A percentile compares a stretch with the other conserved stretches of the same genome.
phyloP scores from a whole-genome alignment of 2,329 filamentous ascomycete species.

The Colletotrichum kahawae region DNA sequence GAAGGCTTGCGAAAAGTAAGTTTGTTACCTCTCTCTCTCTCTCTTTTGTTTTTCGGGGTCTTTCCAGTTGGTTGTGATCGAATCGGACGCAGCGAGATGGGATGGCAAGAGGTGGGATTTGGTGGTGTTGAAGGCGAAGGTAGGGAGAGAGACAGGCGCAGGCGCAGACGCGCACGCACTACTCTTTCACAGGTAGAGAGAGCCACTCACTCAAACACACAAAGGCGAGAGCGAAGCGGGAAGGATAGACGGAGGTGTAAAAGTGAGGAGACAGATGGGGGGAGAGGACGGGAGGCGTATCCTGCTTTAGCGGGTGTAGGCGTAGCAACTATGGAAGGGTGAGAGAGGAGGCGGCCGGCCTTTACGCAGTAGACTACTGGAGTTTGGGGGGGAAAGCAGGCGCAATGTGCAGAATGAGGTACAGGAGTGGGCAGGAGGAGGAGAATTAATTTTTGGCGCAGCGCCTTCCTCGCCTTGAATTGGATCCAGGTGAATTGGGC shows the following conservation, averaged over 20 bases:
- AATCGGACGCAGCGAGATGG: constrained; percentile 19
- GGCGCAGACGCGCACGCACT: background rate
- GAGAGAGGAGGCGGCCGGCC: background rate
- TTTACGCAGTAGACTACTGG: background rate
- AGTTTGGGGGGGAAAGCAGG: background rate
- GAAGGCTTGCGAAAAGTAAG: background rate
- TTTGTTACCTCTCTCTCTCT: background rate
- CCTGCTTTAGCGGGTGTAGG: background rate
- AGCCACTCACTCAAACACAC: background rate
- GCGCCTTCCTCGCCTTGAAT: background rate
- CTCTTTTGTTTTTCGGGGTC: background rate
- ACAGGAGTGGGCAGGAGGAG: background rate
- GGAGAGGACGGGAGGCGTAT: background rate
- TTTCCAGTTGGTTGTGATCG: background rate
- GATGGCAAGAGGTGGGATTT: constrained; percentile 18
- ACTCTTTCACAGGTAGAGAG: background rate
- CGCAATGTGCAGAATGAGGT: background rate
- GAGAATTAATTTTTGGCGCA: background rate
- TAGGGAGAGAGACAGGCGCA: background rate
- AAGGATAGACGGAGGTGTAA: background rate
- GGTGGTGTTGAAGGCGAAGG: background rate
- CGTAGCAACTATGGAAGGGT: background rate
- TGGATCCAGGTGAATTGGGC: background rate
- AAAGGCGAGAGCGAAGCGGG: constrained; percentile 3
- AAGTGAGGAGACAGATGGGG: background rate